Percentiles rank a stretch among this genome's conserved stretches.
These are phyloP conservation scores for Aspergillus uvarum DNA, from an alignment of 2,329 filamentous ascomycete species.

Conservation along the genomic window DNA sequence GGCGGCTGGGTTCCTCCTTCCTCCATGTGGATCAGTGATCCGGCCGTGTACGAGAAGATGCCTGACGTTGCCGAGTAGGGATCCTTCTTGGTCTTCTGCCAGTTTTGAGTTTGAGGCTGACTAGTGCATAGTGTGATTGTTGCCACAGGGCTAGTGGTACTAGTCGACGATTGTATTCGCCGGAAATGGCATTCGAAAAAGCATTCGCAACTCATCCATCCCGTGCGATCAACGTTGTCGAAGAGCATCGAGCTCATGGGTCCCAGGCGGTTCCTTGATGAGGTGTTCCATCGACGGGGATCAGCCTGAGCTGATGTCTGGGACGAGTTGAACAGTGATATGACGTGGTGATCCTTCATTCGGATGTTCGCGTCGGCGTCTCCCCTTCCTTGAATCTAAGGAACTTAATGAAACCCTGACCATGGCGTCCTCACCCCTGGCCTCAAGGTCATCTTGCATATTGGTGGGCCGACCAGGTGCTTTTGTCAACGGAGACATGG, in stretches of 20 bases:
- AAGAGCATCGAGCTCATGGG: slow-evolving; percentile 63
- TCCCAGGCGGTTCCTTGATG: slow-evolving; percentile 62
- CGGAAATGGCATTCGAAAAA: slow-evolving; percentile 66
- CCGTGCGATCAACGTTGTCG: slow-evolving; percentile 52
- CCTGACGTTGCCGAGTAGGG: slow-evolving; percentile 87
- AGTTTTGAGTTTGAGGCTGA: slow-evolving; percentile 12
- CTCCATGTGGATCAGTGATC: slow-evolving; percentile 85
- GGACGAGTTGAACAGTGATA: background rate
- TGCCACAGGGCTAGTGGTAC: slow-evolving; percentile 80
- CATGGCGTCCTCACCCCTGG: background rate
- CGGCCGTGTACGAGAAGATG: slow-evolving; percentile 64
- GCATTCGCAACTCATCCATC: slow-evolving; percentile 53
- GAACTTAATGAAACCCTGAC: background rate
- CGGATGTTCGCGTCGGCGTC: background rate
- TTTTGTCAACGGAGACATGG: background rate
- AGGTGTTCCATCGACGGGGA: slow-evolving; percentile 59
- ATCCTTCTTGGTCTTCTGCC: background rate
- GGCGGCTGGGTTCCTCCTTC: slow-evolving; percentile 90
- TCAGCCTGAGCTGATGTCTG: slow-evolving; percentile 27
- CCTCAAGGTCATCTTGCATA: background rate
- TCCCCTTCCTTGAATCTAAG: background rate
- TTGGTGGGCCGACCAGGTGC: background rate
- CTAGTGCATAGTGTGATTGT: slow-evolving; percentile 68
- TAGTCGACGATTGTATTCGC: slow-evolving; percentile 91
- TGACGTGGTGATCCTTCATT: background rate